These are phyloP conservation scores for Arthroderma uncinatum DNA, from an alignment of 2,329 filamentous ascomycete species.

Conservation along the genomic window DNA sequence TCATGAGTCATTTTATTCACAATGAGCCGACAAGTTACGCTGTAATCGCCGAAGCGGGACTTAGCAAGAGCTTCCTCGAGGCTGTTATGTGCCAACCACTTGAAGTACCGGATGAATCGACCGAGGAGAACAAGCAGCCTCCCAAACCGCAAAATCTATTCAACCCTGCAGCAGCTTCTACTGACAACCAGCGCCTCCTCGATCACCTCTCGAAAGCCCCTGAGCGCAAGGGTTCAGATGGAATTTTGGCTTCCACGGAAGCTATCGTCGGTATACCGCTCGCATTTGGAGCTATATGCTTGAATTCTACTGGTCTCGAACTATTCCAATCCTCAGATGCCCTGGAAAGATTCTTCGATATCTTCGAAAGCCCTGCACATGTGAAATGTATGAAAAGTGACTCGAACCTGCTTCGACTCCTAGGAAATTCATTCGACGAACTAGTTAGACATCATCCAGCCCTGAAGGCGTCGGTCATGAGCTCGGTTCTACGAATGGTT, in stretches of 20 bases:
- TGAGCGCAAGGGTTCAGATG: constrained; percentile 43
- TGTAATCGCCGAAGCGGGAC: constrained; percentile 84
- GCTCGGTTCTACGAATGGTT: constrained; percentile 81
- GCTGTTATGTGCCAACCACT: constrained; percentile 51
- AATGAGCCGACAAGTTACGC: constrained; percentile 97
- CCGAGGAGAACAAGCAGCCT: constrained; percentile 27
- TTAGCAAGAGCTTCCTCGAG: constrained; percentile 77
- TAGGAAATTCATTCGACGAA: constrained; percentile 86
- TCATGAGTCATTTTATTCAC: constrained; percentile 92
- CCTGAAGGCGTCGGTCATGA: constrained; percentile 67
- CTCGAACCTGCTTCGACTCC: constrained; percentile 55
- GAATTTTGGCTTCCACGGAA: constrained; percentile 78
- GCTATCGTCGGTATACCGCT: constrained; percentile 77
- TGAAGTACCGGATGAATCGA: constrained; percentile 20
- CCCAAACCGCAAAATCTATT: constrained; percentile 32
- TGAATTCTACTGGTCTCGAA: constrained; percentile 78
- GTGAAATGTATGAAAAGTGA: constrained; percentile 74
- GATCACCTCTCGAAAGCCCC: constrained; percentile 24
- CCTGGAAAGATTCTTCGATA: constrained; percentile 78
- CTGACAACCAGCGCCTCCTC: constrained; percentile 19
- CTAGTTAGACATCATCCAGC: constrained; percentile 84
- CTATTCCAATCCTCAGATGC: constrained; percentile 75
- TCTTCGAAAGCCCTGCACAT: constrained; percentile 89
- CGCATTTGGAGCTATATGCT: constrained; percentile 83
- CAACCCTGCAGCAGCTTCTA: constrained; percentile 16